Evolutionary conservation across 768 basidiomycete species (phyloP).

Genomic region (Rhodotorula toruloides): DNA sequence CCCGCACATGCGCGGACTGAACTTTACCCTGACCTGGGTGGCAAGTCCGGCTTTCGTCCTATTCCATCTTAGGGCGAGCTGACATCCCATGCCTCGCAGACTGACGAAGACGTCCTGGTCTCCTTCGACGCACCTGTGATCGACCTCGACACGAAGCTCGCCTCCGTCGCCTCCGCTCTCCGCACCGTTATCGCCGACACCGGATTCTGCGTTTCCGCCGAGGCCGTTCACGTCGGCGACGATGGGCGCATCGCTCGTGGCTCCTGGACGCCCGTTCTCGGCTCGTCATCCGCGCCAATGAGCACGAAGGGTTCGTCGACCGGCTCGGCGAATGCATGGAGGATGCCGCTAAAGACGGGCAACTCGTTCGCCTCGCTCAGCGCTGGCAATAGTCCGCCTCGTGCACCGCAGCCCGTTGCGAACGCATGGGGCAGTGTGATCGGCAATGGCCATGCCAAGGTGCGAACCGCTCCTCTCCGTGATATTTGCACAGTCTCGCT

Average conservation of each 20-base stretch:
- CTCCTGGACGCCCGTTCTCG: constrained; percentile 27
- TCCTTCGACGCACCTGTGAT: constrained; percentile 20
- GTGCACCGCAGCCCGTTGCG: background rate
- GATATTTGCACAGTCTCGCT: no score
- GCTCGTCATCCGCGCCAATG: background rate
- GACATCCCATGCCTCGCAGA: background rate
- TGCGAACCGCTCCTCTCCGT: background rate
- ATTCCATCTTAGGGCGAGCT: background rate
- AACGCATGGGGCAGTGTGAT: constrained; percentile 22
- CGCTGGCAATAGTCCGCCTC: constrained; percentile 3
- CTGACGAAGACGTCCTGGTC: constrained; percentile 40
- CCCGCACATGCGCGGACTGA: constrained; percentile 29
- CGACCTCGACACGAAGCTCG: constrained; percentile 30
- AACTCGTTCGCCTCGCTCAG: constrained; percentile 28
- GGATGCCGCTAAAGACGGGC: constrained; percentile 3
- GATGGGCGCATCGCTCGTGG: constrained; percentile 31
- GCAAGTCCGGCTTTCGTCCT: constrained; percentile 9
- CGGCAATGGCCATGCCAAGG: constrained; percentile 23
- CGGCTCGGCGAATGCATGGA: background rate
- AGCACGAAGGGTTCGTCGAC: background rate
- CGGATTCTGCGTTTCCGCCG: constrained; percentile 33
- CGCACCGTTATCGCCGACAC: constrained; percentile 24
- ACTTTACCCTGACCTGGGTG: constrained; percentile 38
- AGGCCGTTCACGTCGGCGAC: constrained; percentile 22
- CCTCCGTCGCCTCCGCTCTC: constrained; percentile 8